phyloP scores from a whole-genome alignment of 176 grass and related monocot genomes.

The Carex scoparia region DNA sequence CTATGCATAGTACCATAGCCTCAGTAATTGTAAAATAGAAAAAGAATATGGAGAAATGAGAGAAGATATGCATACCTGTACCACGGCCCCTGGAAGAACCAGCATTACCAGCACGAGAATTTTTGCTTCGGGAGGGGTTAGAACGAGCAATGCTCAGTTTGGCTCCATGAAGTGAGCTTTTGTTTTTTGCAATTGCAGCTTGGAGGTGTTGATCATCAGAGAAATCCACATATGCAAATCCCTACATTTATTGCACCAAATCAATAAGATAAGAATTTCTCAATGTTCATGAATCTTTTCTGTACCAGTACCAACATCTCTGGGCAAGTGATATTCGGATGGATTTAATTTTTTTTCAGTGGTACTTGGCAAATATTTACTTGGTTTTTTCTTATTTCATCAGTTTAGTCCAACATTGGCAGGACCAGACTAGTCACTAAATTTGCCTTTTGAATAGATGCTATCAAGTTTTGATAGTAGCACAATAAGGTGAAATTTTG shows the following conservation, averaged over 20 bases:
- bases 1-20: too few relatives aligned
- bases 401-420: background rate
- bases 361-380: background rate
- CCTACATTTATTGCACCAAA: conserved; percentile 31
- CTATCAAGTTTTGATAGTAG: too few relatives aligned
- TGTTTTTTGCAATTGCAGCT: conserved; percentile 82
- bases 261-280: conserved; percentile 16
- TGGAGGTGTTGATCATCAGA: conserved; percentile 74
- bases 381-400: background rate
- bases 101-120: conserved; percentile 29
- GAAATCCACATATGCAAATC: conserved; percentile 95
- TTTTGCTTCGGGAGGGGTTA: conserved; percentile 73
- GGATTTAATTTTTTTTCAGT: background rate
- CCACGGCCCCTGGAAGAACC: conserved; percentile 39
- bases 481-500: too few relatives aligned
- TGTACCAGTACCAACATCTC: background rate
- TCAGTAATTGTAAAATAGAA: background rate
- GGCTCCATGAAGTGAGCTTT: conserved; percentile 51
- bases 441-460: background rate
- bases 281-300: background rate
- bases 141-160: conserved; percentile 82
- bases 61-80: conserved; percentile 20
- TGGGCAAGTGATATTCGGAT: background rate
- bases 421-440: background rate
- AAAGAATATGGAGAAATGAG: background rate